Evolutionary conservation across 169 alveolate species (phyloP).

Genomic region (Prorocentrum cordatum): DNA sequence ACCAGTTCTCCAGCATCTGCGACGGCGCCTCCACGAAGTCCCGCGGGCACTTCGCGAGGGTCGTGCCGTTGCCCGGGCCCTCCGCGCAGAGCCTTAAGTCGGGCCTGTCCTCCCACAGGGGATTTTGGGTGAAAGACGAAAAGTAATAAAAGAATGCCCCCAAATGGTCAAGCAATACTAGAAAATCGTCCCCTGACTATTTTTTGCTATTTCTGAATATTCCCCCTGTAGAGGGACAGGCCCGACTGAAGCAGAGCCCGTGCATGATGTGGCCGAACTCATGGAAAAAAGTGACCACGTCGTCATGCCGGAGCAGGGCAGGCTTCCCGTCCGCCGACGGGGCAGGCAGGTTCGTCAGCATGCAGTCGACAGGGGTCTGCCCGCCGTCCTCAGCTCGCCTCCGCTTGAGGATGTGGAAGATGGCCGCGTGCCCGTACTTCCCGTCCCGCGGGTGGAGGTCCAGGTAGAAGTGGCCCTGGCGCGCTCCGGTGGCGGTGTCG

Average conservation of each 20-base stretch:
- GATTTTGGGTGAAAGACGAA: no score
- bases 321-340: slow-evolving; percentile 7
- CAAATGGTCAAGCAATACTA: no score
- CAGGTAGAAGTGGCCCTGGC: slow-evolving; percentile 25
- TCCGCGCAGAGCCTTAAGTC: no score
- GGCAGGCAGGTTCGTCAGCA: slow-evolving; percentile 5
- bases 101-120: no score
- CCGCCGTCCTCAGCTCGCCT: background rate
- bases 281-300: slow-evolving; percentile 61
- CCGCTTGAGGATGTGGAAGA: slow-evolving; percentile 5
- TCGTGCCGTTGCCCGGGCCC: slow-evolving; percentile 1
- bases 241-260: no score
- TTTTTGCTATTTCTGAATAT: no score
- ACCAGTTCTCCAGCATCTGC: slow-evolving; percentile 58
- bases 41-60: slow-evolving; percentile 11
- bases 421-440: slow-evolving; percentile 51
- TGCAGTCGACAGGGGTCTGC: background rate
- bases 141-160: no score
- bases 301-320: slow-evolving; percentile 35
- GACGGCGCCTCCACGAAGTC: slow-evolving; percentile 66
- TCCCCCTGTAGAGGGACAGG: no score
- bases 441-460: slow-evolving; percentile 66
- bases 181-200: no score
- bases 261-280: slow-evolving; percentile 70
- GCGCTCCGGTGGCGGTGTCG: background rate